Conservation (phyloP, 805 yeast genomes). For the Candida pseudoglaebosa region DNA sequence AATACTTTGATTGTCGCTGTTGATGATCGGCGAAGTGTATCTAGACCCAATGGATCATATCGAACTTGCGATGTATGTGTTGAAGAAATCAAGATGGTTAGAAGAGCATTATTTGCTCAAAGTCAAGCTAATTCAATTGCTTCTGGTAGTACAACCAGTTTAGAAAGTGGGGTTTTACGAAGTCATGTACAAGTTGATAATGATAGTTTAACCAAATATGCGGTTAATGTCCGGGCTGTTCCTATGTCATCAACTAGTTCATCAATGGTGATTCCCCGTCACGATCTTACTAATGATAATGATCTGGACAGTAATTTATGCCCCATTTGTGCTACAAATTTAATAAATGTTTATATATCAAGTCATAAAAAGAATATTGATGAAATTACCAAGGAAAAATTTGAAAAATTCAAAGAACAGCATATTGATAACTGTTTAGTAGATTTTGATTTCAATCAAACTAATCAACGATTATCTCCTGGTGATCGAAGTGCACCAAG, state of each 20-base stretch:
- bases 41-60: constrained; percentile 53
- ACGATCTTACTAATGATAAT: constrained; percentile 15
- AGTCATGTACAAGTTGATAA: constrained; percentile 1
- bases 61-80: constrained; percentile 75
- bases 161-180: neutral
- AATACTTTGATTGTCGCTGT: constrained; percentile 56
- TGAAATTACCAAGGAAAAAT: constrained; percentile 17
- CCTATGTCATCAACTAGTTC: constrained; percentile 19
- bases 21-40: constrained; percentile 46
- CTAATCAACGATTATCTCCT: constrained; percentile 43
- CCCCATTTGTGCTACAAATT: constrained; percentile 37
- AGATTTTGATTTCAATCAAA: constrained; percentile 61
- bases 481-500: constrained; percentile 25
- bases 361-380: constrained; percentile 11
- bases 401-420: constrained; percentile 45
- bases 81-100: constrained; percentile 53
- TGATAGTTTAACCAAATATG: constrained; percentile 18
- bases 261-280: constrained; percentile 7
- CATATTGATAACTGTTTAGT: constrained; percentile 77
- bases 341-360: constrained; percentile 19
- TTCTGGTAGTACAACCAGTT: constrained; percentile 1
- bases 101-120: constrained; percentile 31
- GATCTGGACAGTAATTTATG: constrained; percentile 33
- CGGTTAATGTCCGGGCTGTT: constrained; percentile 15
- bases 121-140: neutral